Base-by-base conservation (phyloP, 441 rosid genomes). In the Theobroma grandiflorum region DNA sequence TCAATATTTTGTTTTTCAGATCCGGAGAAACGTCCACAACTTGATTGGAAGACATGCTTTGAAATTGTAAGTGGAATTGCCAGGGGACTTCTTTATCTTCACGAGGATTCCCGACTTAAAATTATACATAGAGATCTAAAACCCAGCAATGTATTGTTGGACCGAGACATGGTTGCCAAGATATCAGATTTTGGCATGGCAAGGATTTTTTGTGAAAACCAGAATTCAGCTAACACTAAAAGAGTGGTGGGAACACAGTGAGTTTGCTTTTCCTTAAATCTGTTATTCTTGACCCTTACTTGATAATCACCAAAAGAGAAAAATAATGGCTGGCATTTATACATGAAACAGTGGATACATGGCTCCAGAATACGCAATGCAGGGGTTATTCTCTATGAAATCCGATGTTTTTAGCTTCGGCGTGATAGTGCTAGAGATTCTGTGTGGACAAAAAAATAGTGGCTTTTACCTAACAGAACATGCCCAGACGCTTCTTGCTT, bases 341-440 rank as follows among this genome's bases (percentile, higher is more conserved):
- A 3, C 57, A 11, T 75, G 50, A 71, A 71, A 79, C 84, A 84
- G 88, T 31, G 87, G 84, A 33, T 85, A 85, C 63, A 86, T 83
- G 89, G 81, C 85, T 35, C 85, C 85, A 0, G 87, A 85, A 43
- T 87, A 85, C 74, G 83, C 87, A 26, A 82, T 85, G 83, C 85
- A 81, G 3, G 88, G 88, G 35, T 50, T 62, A 8, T 86, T 89
- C 80, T 87, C 92, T 0, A 20, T 76, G 18, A 89, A 87, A 72
- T 86, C 89, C 0, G 90, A 89, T 71, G 88, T 84, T 50, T 89
- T 82, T 77, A 89, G 90, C 81, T 89, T 84, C 31, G 90, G 91
- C 2, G 92, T 89, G 8, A 12, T 87, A 4, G 4, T 89, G 61
- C 80, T 89, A 6, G 90, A 87, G 86, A 81, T 85, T n/a, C 45